A percentile compares a stretch with the other conserved stretches of the same genome.
phyloP scores from a whole-genome alignment of 148 eudicot species.

The Heliamphora exappendiculata region DNA sequence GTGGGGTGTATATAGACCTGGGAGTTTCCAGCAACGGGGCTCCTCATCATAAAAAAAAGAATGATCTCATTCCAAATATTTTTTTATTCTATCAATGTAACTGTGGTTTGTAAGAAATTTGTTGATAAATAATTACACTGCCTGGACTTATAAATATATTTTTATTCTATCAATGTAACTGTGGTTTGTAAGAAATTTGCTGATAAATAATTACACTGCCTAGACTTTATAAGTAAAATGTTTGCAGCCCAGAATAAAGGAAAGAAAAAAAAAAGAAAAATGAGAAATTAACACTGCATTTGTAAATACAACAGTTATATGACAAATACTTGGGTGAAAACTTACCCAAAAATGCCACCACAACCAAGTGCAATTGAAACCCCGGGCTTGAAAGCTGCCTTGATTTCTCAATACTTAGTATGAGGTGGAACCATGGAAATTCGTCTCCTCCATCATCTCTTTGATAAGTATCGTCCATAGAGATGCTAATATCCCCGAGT shows the following conservation, averaged over 20 bases:
- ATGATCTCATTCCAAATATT: no score
- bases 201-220: neutral
- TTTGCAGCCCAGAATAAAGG: neutral
- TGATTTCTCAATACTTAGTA: neutral
- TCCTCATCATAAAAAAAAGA: no score
- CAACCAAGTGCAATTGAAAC: neutral
- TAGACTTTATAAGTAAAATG: neutral
- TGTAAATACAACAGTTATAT: neutral
- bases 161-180: no score
- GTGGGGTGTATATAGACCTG: no score
- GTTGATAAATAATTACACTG: neutral
- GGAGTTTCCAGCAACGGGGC: no score
- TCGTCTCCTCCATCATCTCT: neutral
- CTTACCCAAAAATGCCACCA: neutral
- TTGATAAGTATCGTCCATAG: neutral
- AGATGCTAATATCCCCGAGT: neutral
- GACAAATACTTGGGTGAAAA: neutral
- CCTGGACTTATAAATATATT: no score
- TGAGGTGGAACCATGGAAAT: constrained; percentile 4
- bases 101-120: neutral
- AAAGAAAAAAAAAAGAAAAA: neutral
- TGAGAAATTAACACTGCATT: neutral
- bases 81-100: no score
- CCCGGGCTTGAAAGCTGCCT: neutral
- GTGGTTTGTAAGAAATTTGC: neutral